A percentile compares a stretch with the other conserved stretches of the same genome.
phyloP scores from a whole-genome alignment of 2,329 filamentous ascomycete genomes.

The Niveomyces coronatus region DNA sequence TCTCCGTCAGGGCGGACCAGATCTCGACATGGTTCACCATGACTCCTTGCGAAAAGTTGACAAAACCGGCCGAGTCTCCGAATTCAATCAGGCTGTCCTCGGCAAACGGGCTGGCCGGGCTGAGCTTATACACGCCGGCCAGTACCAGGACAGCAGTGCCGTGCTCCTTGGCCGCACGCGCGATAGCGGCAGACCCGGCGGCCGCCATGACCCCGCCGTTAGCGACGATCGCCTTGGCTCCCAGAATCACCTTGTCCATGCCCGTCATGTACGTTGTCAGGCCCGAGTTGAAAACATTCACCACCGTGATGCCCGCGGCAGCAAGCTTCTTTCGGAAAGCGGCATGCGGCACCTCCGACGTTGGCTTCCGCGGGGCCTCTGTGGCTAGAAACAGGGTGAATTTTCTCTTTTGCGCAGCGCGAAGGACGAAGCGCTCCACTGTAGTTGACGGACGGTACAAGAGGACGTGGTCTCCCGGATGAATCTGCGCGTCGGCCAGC shows the following conservation, averaged over 20 bases:
- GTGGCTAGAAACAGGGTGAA: slow-evolving; percentile 86
- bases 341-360: slow-evolving; percentile 31
- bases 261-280: slow-evolving; percentile 90
- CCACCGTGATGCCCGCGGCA: slow-evolving; percentile 67
- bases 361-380: slow-evolving; percentile 34
- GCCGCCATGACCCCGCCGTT: slow-evolving; percentile 81
- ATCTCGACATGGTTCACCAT: slow-evolving; percentile 71
- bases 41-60: slow-evolving; percentile 68
- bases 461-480: slow-evolving; percentile 85
- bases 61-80: slow-evolving; percentile 67
- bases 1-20: slow-evolving; percentile 71
- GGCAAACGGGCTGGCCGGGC: slow-evolving; percentile 78
- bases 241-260: slow-evolving; percentile 89
- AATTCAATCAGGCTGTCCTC: slow-evolving; percentile 76
- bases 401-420: slow-evolving; percentile 77
- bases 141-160: slow-evolving; percentile 80
- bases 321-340: slow-evolving; percentile 68
- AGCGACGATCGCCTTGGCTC: slow-evolving; percentile 76
- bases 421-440: slow-evolving; percentile 80
- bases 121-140: slow-evolving; percentile 87
- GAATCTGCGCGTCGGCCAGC: slow-evolving; percentile 83
- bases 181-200: slow-evolving; percentile 73
- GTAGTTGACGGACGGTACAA: slow-evolving; percentile 79
- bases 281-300: slow-evolving; percentile 74
- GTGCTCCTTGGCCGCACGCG: slow-evolving; percentile 73